A percentile compares a stretch with the other conserved stretches of the same genome.
Conservation (phyloP, 495 filamentous ascomycete genomes). For the Ramalina intermedia region DNA sequence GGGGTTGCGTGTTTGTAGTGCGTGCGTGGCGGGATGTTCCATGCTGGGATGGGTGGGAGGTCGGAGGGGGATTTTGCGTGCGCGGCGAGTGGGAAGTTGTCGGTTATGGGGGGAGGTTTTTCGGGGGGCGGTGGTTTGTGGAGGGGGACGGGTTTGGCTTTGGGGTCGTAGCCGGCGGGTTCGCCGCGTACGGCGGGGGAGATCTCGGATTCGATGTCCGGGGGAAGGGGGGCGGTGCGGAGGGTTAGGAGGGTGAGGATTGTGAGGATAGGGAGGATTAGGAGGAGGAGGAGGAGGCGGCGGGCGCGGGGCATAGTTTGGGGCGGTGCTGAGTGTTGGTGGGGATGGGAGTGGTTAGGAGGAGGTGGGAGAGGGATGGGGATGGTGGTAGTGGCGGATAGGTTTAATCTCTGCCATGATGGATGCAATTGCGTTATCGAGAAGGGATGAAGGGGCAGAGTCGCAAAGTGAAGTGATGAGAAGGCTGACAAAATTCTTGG, state of each 20-base stretch:
- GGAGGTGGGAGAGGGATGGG: too few relatives aligned
- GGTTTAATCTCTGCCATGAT: too few relatives aligned
- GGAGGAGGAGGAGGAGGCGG: slow-evolving; percentile 2
- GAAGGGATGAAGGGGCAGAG: too few relatives aligned
- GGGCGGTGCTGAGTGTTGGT: not conserved
- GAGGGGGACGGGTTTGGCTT: not conserved
- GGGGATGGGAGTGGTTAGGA: too few relatives aligned
- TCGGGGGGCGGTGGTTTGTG: slow-evolving; percentile 5
- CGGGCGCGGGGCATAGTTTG: not conserved
- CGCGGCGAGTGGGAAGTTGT: slow-evolving; percentile 12
- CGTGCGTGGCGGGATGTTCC: slow-evolving; percentile 11
- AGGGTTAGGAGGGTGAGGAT: not conserved
- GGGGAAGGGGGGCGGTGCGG: not conserved
- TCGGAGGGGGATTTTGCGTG: slow-evolving; percentile 7
- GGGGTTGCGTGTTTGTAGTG: slow-evolving; percentile 25
- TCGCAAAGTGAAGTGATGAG: too few relatives aligned
- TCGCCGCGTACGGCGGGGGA: not conserved
- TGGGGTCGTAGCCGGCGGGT: slow-evolving; percentile 1
- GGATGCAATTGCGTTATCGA: too few relatives aligned
- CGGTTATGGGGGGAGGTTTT: slow-evolving; percentile 2
- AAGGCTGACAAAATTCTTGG: too few relatives aligned
- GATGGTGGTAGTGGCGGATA: too few relatives aligned
- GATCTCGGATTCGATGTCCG: not conserved
- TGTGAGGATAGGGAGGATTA: slow-evolving; percentile 3
- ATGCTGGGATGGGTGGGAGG: slow-evolving; percentile 11